phyloP scores from a whole-genome alignment of 805 yeast genomes.

The Ogataea saltuana region DNA sequence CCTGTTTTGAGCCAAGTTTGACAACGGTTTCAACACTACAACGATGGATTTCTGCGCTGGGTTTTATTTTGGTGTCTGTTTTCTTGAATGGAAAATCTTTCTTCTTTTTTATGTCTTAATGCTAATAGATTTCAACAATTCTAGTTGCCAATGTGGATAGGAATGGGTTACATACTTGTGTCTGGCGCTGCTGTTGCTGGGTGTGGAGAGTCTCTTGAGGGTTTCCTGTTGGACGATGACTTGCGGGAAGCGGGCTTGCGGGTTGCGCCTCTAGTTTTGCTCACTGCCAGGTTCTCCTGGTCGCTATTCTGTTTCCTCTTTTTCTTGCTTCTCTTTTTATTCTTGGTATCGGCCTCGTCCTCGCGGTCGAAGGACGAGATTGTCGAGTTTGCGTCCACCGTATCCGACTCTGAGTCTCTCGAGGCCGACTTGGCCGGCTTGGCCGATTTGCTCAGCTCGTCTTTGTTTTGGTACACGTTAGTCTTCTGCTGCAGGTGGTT shows the following conservation, averaged over 20 bases:
- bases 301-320: slow-evolving; percentile 1
- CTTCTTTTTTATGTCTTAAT: slow-evolving; percentile 3
- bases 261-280: neutral
- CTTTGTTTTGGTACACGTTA: slow-evolving; percentile 2
- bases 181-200: neutral
- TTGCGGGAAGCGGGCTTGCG: neutral
- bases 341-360: neutral
- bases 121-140: slow-evolving; percentile 23
- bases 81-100: no score
- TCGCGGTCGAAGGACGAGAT: no score
- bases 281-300: neutral
- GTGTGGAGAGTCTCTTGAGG: neutral
- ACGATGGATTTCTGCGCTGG: no score
- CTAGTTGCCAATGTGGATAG: slow-evolving; percentile 1
- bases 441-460: neutral
- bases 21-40: no score
- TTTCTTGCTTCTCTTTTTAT: neutral
- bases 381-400: no score
- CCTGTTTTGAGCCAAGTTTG: slow-evolving; percentile 75
- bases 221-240: neutral
- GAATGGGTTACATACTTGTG: neutral
- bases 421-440: neutral
- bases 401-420: no score
- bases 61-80: neutral
- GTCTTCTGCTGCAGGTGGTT: slow-evolving; percentile 5